phyloP scores from a whole-genome alignment of 805 yeast genomes.

The Blastobotrys americana region DNA sequence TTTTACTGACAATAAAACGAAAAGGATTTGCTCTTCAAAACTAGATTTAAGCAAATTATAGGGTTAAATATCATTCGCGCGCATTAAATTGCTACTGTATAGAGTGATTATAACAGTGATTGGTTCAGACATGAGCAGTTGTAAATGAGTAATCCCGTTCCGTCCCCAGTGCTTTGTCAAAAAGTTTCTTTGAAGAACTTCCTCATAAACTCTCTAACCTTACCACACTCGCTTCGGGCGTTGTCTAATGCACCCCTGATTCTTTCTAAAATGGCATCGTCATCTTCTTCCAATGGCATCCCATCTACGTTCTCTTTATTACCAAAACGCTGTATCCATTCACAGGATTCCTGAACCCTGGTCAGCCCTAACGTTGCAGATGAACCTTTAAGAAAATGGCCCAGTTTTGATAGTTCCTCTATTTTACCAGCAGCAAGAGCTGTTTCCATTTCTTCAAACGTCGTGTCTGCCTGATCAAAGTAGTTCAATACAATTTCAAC shows the following conservation, averaged over 20 bases:
- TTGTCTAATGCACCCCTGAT: conserved; percentile 23
- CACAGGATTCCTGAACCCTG: conserved; percentile 80
- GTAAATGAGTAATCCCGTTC: too few relatives aligned
- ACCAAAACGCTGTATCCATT: conserved; percentile 87
- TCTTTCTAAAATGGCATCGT: conserved; percentile 28
- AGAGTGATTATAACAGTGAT: too few relatives aligned
- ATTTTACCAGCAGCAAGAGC: conserved; percentile 41
- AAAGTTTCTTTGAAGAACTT: conserved; percentile 20
- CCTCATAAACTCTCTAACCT: conserved; percentile 25
- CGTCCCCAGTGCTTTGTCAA: too few relatives aligned
- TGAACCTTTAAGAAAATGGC: conserved; percentile 92
- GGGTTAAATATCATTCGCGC: too few relatives aligned
- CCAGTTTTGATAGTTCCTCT: conserved; percentile 59
- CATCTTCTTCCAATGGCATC: conserved; percentile 26
- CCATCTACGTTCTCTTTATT: conserved; percentile 37
- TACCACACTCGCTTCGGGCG: conserved; percentile 32
- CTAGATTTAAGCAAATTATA: too few relatives aligned
- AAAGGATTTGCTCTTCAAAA: too few relatives aligned
- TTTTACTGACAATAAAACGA: too few relatives aligned
- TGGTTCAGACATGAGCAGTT: too few relatives aligned
- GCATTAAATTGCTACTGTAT: too few relatives aligned
- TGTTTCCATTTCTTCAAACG: conserved; percentile 62
- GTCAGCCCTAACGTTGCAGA: conserved; percentile 89
- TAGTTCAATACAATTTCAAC: conserved; percentile 70
- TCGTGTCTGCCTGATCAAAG: conserved; percentile 80